Base-by-base conservation (phyloP, 75 land plant genomes). In the Pinus tabuliformis region DNA sequence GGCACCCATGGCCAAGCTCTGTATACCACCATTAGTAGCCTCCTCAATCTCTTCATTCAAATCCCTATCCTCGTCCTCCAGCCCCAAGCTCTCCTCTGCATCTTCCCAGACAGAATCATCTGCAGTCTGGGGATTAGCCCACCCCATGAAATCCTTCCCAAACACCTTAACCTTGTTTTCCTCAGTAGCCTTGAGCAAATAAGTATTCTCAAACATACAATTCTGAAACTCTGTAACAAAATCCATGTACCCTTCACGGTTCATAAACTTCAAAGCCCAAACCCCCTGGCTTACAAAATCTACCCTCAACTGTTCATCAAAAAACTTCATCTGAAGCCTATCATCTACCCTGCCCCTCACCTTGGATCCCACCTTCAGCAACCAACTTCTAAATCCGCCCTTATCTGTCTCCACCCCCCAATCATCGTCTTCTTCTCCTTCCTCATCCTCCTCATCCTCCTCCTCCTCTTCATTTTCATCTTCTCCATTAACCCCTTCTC, bases 1-100 rank as follows among this genome's bases (percentile, higher is more conserved):
- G 8, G 95, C 99, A 57, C 99, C 99, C 78, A 97, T 78, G 1
- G 99, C 89, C 71, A 97, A 74, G 72, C 98, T 92, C 80, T 93
- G 90, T 15, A 95, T 92, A 42, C 93, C 93, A 39, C 71, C 74
- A 0, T 85, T 84, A 18, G 61, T 45, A 2, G 88, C 86, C 17
- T 83, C 96, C 78, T 94, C 99, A 75, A 81, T 86, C 76, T 86
- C 90, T 84, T 90, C 92, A 56, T 88, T 89, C 61, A 77, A 73
- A 73, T 86, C 65, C 5, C 36, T 80, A 49, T 74, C 81, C 14
- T 58, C 33, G 4, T 86, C 85, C 1, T 49, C 65, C 15, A 75
- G 28, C 3, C 39, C 61, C 1, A 89, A 86, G 70, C 83, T 87
- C 71, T 68, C 98, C 75, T 88, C 95, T 1, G 98, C 97, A 80